Base-by-base conservation (phyloP, 768 basidiomycete genomes). In the Cystobasidium ongulense region DNA sequence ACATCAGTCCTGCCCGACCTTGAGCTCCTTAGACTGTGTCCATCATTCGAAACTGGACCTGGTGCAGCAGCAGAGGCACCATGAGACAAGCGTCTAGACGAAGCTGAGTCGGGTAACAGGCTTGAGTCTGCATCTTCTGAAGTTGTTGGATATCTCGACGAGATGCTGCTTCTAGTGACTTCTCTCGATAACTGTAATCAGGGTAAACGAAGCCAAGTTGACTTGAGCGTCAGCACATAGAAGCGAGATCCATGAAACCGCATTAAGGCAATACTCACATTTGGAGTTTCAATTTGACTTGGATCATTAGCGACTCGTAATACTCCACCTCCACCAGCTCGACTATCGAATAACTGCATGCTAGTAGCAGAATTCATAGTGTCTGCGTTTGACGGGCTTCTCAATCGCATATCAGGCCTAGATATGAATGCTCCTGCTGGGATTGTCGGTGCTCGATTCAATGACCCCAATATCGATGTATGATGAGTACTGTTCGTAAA, bases 231-330 rank as follows among this genome's bases (percentile, higher is more conserved):
- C n/a, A 23, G 33, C 62, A 63, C 10, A 35, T 7, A 38, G 33
- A 33, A 7, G 41, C 13, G 4, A 7, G 1, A 13, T 38, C n/a
- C n/a, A n/a, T n/a, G n/a, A n/a, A n/a, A n/a, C n/a, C n/a, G n/a
- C n/a, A n/a, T n/a, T n/a, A n/a, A n/a, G n/a, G 39, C 33, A 46
- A n/a, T 15, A 61, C 50, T 59, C 27, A 71, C 68, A 13, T 10
- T 21, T 23, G 68, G 68, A 5, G 68, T 71, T 17, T 46, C 35
- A 10, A 71, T 71, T 36, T 71, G 21, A 54, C 5, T 43, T 5
- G 68, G 68, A 46, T 71, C 68, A 38, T 71, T 71, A 13, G 53
- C 53, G 33, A 71, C 53, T 11, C 68, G 53, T 1, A 71, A 35
- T 7, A 35, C 52, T 21, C 68, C 68, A 61, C 31, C 36, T 8